Percentiles rank a stretch among this genome's conserved stretches.
phyloP scores from a whole-genome alignment of 2,329 filamentous ascomycete species.

The Diaporthe citriasiana region DNA sequence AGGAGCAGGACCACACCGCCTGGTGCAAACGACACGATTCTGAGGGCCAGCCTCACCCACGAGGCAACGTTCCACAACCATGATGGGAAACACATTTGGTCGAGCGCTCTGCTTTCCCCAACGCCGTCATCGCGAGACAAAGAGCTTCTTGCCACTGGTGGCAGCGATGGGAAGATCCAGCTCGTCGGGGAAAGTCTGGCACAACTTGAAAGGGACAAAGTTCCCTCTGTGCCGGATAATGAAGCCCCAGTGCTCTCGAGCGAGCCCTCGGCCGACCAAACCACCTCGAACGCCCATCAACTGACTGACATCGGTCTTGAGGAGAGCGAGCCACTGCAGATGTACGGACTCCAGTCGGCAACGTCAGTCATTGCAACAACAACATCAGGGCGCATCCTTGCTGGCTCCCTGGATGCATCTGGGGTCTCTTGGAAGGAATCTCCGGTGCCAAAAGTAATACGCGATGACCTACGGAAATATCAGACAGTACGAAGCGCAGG shows the following conservation, averaged over 20 bases:
- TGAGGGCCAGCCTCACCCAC: conserved; percentile 60
- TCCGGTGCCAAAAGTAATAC: conserved; percentile 50
- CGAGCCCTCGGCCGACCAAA: background rate
- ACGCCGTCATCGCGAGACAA: conserved; percentile 45
- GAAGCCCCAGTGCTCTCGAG: conserved; percentile 11
- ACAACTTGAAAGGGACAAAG: conserved; percentile 14
- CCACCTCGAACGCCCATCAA: background rate
- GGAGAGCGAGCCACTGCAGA: conserved; percentile 45
- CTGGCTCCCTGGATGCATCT: conserved; percentile 55
- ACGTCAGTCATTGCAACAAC: conserved; percentile 69
- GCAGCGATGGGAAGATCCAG: conserved; percentile 82
- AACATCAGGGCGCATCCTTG: conserved; percentile 71
- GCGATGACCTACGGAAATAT: conserved; percentile 59
- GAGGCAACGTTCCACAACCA: conserved; percentile 74
- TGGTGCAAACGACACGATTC: conserved; percentile 22
- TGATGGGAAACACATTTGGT: conserved; percentile 93
- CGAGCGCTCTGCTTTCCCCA: conserved; percentile 64
- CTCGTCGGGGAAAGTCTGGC: conserved; percentile 54
- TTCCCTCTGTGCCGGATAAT: background rate
- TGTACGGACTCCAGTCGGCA: conserved; percentile 73
- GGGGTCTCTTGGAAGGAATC: conserved; percentile 61
- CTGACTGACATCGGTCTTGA: background rate
- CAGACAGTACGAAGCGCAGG: conserved; percentile 61
- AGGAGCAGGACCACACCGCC: conserved; percentile 20
- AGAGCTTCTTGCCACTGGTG: conserved; percentile 76